phyloP scores from a whole-genome alignment of 257 asterid genomes.

The Nicotiana tomentosiformis region DNA sequence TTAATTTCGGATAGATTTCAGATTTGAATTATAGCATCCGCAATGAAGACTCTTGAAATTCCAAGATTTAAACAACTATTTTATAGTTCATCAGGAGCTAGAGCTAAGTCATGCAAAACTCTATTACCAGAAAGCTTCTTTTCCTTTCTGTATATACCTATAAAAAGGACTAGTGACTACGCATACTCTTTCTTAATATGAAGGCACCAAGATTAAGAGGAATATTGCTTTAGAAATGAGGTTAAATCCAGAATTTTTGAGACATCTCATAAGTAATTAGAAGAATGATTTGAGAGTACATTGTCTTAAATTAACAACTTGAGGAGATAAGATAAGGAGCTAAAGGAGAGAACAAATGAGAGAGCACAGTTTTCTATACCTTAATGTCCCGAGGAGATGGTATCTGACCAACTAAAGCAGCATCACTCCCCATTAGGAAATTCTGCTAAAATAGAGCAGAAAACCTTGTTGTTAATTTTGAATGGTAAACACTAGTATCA shows the following conservation, averaged over 20 bases:
- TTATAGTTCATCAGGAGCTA: neutral
- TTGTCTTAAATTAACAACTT: neutral
- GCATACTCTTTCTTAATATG: neutral
- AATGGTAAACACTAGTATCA: neutral
- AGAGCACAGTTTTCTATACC: constrained; percentile 35
- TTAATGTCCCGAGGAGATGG: constrained; percentile 46
- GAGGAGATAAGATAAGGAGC: neutral
- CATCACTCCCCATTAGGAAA: constrained; percentile 57
- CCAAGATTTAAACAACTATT: neutral
- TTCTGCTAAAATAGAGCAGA: neutral
- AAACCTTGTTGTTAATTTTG: neutral
- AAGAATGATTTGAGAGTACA: neutral
- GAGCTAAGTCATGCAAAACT: neutral
- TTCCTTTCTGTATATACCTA: neutral
- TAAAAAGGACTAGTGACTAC: neutral
- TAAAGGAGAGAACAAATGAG: neutral
- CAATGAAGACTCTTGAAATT: neutral
- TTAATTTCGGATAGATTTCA: neutral
- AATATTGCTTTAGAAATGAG: neutral
- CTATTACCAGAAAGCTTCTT: neutral
- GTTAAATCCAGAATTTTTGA: neutral
- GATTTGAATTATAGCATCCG: neutral
- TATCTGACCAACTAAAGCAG: constrained; percentile 8
- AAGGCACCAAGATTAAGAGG: neutral
- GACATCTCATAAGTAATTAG: neutral